Base-by-base conservation (phyloP, 2,329 filamentous ascomycete species). In the Ustilaginoidea virens region DNA sequence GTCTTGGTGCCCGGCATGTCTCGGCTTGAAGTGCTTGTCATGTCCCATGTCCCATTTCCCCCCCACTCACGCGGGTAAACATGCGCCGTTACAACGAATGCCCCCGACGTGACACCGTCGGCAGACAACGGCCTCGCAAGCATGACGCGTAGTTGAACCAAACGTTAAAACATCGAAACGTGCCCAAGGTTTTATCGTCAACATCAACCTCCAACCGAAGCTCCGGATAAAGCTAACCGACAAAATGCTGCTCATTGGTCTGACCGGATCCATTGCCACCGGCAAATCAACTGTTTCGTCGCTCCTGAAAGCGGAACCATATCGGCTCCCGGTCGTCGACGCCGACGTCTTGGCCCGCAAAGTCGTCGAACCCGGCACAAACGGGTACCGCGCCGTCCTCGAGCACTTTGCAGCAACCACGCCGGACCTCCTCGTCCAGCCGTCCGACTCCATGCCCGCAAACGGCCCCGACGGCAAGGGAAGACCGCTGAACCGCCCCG, bases 191-290 rank as follows among this genome's bases (percentile, higher is more conserved):
- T n/a, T n/a, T n/a, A n/a, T n/a, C n/a, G n/a, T n/a, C n/a, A n/a
- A n/a, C n/a, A n/a, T n/a, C n/a, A n/a, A n/a, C n/a, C n/a, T n/a
- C n/a, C n/a, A n/a, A n/a, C n/a, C n/a, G n/a, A n/a, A n/a, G n/a
- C n/a, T n/a, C n/a, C n/a, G n/a, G n/a, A n/a, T n/a, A n/a, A n/a
- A n/a, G n/a, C n/a, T n/a, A n/a, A n/a, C n/a, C n/a, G n/a, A n/a
- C n/a, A n/a, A n/a, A n/a, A 26, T 15, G 22, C 15, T 16, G 10
- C 74, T 98, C 46, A 85, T 98, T 44, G 90, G 90, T 33, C 73
- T 98, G 16, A 98, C 90, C 7, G 90, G 90, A 50, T 93, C 86
- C 36, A 96, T 98, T 49, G 90, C 90, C 35, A 98, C 90, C 5
- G 90, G 90, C 52, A 98, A 98, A 69, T 93, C 87, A 25, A 98